Percentiles rank a stretch among this genome's conserved stretches.
Evolutionary conservation across 495 filamentous ascomycete species (phyloP).

Genomic region (Xylaria acuta): DNA sequence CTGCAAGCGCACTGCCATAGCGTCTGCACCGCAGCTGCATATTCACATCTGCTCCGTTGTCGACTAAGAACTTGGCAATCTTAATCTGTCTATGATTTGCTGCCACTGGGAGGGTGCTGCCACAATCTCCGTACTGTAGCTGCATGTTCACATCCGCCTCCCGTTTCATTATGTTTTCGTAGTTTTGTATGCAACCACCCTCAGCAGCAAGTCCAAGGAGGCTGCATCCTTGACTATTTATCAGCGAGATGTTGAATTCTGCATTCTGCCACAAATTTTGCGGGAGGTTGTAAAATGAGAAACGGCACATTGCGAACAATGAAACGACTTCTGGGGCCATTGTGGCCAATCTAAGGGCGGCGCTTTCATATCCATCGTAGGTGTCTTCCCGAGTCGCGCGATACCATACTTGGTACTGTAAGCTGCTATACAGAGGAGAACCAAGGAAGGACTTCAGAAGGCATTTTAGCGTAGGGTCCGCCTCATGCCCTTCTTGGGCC

Average conservation of each 20-base stretch:
- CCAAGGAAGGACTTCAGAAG: conserved; percentile 16
- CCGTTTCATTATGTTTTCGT: neutral
- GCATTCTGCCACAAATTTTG: neutral
- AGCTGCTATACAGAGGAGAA: neutral
- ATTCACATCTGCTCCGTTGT: neutral
- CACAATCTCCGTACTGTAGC: neutral
- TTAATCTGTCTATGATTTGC: neutral
- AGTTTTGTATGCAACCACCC: neutral
- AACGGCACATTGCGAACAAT: conserved; percentile 4
- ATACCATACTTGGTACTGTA: neutral
- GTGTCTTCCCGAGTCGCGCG: neutral
- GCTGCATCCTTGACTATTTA: neutral
- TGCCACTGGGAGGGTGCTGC: neutral
- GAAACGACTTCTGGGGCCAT: neutral
- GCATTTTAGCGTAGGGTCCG: neutral
- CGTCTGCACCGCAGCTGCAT: neutral
- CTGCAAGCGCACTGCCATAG: neutral
- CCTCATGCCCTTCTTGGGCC: neutral
- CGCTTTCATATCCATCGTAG: too few species aligned
- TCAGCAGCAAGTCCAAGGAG: neutral
- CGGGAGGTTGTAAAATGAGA: neutral
- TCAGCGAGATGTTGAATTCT: neutral
- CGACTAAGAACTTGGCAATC: neutral
- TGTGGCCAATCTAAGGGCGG: too few species aligned
- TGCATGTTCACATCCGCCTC: neutral